Evolutionary conservation across 306 rosid species (phyloP).

Genomic region (Dryas octopetala): DNA sequence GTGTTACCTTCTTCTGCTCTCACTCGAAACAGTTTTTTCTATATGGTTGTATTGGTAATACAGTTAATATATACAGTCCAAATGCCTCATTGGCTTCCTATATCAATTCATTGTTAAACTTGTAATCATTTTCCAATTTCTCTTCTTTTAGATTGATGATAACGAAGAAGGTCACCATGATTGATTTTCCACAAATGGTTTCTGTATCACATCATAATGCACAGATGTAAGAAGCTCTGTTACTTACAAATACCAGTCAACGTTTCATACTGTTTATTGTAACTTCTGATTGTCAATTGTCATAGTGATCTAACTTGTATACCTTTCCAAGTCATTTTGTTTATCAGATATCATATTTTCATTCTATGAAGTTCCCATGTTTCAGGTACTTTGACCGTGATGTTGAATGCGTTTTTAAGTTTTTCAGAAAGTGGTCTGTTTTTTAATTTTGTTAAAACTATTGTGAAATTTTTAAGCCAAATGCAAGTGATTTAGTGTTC

Average conservation of each 20-base stretch:
- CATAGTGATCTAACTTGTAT: background rate
- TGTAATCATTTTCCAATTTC: background rate
- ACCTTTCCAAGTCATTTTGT: background rate
- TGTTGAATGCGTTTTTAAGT: slow-evolving; percentile 85
- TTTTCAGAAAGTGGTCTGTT: slow-evolving; percentile 81
- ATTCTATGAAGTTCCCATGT: slow-evolving; percentile 22
- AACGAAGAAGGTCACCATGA: slow-evolving; percentile 81
- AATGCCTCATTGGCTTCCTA: slow-evolving; percentile 11
- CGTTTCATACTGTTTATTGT: background rate
- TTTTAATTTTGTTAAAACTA: background rate
- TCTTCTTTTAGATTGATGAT: slow-evolving; percentile 61
- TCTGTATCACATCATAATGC: slow-evolving; percentile 87
- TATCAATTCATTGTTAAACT: slow-evolving; percentile 16
- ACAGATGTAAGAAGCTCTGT: slow-evolving; percentile 63
- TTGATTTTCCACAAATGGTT: slow-evolving; percentile 97
- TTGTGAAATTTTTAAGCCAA: slow-evolving; percentile 14
- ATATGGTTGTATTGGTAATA: background rate
- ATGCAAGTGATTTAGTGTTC: slow-evolving; percentile 6
- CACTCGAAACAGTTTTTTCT: background rate
- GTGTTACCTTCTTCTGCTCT: background rate
- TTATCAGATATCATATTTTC: background rate
- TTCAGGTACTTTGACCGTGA: slow-evolving; percentile 98
- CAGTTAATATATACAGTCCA: background rate
- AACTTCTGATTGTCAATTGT: background rate
- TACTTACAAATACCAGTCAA: slow-evolving; percentile 6